Percentiles rank a stretch among this genome's conserved stretches.
phyloP scores from a whole-genome alignment of 352 stramenopile genomes.

The Phytophthora melonis region DNA sequence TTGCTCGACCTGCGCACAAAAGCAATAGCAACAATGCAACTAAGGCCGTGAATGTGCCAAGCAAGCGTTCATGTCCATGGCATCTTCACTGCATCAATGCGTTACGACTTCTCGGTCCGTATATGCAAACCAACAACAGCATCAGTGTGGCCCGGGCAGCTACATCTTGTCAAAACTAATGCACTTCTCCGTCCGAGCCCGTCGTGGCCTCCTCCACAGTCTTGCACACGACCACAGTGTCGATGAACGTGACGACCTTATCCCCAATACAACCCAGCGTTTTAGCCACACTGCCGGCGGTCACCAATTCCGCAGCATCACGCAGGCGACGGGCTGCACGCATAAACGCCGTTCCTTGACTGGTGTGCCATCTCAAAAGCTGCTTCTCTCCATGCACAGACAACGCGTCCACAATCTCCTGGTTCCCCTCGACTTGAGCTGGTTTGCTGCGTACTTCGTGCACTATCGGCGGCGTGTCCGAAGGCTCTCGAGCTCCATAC shows the following conservation, averaged over 20 bases:
- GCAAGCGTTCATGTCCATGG: too few relatives aligned
- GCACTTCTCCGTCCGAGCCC: too few relatives aligned
- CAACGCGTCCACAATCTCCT: not conserved
- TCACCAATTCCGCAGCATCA: constrained; percentile 1
- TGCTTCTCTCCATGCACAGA: not conserved
- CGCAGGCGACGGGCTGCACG: not conserved
- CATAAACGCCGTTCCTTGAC: not conserved
- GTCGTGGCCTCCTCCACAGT: not conserved
- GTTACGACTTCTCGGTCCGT: too few relatives aligned
- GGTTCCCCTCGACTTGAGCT: not conserved
- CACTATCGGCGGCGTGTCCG: not conserved
- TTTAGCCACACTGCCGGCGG: not conserved
- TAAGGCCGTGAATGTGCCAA: too few relatives aligned
- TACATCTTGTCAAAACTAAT: too few relatives aligned
- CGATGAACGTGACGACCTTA: not conserved
- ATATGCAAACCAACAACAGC: too few relatives aligned
- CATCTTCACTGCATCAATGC: too few relatives aligned
- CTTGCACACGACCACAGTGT: not conserved
- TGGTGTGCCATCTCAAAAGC: not conserved
- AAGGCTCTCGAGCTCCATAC: not conserved
- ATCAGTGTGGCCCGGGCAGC: too few relatives aligned
- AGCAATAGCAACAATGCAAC: too few relatives aligned
- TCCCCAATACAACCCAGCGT: not conserved
- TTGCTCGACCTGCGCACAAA: too few relatives aligned
- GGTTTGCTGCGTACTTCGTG: not conserved